phyloP scores from a whole-genome alignment of 1,284 basidiomycete species.

The Rhodofomes roseus region DNA sequence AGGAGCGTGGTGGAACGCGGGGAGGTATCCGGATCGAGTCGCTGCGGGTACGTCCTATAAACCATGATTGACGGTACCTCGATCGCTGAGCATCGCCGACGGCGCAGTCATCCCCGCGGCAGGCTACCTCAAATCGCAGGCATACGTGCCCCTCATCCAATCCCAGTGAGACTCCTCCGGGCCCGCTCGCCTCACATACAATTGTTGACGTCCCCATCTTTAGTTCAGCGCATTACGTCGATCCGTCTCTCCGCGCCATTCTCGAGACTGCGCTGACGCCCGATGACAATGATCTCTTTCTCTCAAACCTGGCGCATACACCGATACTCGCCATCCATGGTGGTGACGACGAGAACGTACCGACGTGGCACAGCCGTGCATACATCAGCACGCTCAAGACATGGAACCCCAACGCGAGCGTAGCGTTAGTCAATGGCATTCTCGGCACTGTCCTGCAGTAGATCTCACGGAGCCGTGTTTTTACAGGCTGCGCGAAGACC shows the following conservation, averaged over 20 bases:
- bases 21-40: slow-evolving; percentile 74
- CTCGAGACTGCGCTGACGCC: slow-evolving; percentile 70
- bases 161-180: slow-evolving; percentile 41
- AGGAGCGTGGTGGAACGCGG: slow-evolving; percentile 79
- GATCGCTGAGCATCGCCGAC: background rate
- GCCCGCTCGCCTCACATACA: background rate
- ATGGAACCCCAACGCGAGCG: slow-evolving; percentile 49
- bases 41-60: slow-evolving; percentile 45
- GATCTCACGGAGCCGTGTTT: background rate
- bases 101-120: slow-evolving; percentile 64
- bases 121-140: slow-evolving; percentile 80
- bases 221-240: slow-evolving; percentile 72
- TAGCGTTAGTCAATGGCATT: slow-evolving; percentile 39
- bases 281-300: slow-evolving; percentile 85
- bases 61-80: background rate
- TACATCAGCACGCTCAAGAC: slow-evolving; percentile 51
- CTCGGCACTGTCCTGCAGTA: background rate
- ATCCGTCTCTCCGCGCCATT: slow-evolving; percentile 69
- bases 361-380: slow-evolving; percentile 75
- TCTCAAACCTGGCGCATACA: slow-evolving; percentile 70
- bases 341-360: slow-evolving; percentile 74
- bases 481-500: slow-evolving; percentile 61
- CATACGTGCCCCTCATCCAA: slow-evolving; percentile 74
- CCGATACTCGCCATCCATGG: slow-evolving; percentile 80
- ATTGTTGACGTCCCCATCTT: background rate